Conservation (phyloP, 148 eudicot species). For the Euryodendron excelsum region DNA sequence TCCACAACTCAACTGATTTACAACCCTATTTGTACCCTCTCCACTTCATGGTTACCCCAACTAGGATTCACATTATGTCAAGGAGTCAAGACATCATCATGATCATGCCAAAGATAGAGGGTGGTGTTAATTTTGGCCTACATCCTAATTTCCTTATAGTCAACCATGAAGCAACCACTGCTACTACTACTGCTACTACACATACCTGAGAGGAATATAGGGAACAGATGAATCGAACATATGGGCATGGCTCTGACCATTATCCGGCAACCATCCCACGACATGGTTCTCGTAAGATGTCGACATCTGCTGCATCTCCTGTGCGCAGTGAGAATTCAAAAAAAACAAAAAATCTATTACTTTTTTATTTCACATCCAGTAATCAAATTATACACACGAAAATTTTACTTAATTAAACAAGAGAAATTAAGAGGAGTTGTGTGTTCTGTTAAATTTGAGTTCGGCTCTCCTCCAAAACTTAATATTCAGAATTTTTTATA, state of each 20-base stretch:
- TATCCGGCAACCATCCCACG: slow-evolving; percentile 41
- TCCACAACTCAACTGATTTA: too few species aligned
- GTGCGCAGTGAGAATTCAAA: too few species aligned
- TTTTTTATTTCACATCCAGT: background rate
- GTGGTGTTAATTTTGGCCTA: too few species aligned
- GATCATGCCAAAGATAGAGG: too few species aligned
- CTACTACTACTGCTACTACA: background rate
- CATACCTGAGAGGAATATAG: slow-evolving; percentile 30
- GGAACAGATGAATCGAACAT: slow-evolving; percentile 29
- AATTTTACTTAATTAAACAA: background rate
- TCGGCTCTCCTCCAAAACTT: too few species aligned
- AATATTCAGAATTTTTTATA: too few species aligned
- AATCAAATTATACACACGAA: background rate
- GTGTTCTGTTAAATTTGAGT: background rate
- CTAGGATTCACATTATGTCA: too few species aligned
- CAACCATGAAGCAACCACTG: background rate
- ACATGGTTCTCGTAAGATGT: slow-evolving; percentile 34
- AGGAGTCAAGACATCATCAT: too few species aligned
- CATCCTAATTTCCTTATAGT: too few species aligned
- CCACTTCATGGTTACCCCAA: too few species aligned
- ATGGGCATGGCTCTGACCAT: slow-evolving; percentile 31
- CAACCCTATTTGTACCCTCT: too few species aligned
- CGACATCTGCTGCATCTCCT: slow-evolving; percentile 34
- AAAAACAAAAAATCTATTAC: too few species aligned
- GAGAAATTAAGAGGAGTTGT: background rate